phyloP scores from a whole-genome alignment of 805 yeast species.

The Metschnikowia peoriensis region DNA sequence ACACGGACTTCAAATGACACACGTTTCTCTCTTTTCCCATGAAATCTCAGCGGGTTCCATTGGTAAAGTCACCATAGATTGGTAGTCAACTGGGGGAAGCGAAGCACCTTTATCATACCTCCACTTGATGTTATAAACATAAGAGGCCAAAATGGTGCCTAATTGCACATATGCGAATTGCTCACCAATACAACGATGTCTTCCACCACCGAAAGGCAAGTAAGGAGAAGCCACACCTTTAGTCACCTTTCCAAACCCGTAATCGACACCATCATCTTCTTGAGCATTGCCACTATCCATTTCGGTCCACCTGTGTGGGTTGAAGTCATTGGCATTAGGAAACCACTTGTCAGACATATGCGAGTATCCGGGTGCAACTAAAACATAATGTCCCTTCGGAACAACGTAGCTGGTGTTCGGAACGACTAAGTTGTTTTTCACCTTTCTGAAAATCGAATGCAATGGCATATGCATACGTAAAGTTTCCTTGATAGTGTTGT shows the following conservation, averaged over 20 bases:
- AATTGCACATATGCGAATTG: constrained; percentile 95
- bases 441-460: constrained; percentile 94
- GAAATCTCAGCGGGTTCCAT: constrained; percentile 64
- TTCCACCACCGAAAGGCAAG: constrained; percentile 98
- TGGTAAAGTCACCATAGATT: constrained; percentile 93
- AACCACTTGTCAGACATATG: constrained; percentile 74
- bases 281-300: constrained; percentile 24
- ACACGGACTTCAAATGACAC: constrained; percentile 23
- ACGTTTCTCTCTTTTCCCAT: constrained; percentile 65
- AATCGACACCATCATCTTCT: constrained; percentile 59
- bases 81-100: constrained; percentile 71
- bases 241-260: constrained; percentile 94
- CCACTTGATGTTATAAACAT: constrained; percentile 78
- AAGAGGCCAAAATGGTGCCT: constrained; percentile 77
- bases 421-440: constrained; percentile 69
- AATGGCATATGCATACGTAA: constrained; percentile 94
- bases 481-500: constrained; percentile 86
- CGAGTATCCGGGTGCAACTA: constrained; percentile 93
- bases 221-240: constrained; percentile 96
- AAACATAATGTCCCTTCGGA: constrained; percentile 84
- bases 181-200: constrained; percentile 99
- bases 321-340: constrained; percentile 68
- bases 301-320: constrained; percentile 83
- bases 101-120: constrained; percentile 40
- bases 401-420: constrained; percentile 78